These are phyloP conservation scores for Boletus vinaceobasis DNA, from an alignment of 768 basidiomycete genomes.

Conservation along the genomic window DNA sequence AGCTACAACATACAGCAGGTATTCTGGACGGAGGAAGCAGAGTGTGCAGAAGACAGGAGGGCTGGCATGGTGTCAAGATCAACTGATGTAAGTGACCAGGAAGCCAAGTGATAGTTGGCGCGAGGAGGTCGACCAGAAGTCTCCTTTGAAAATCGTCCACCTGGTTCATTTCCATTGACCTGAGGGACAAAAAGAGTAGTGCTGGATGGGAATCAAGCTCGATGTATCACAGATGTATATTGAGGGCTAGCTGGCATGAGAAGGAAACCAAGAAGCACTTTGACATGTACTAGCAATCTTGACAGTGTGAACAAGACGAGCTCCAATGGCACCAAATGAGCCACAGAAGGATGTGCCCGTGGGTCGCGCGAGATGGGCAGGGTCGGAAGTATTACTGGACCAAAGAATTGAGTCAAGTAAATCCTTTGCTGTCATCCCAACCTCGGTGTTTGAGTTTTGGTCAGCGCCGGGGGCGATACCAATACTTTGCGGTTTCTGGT, in stretches of 20 bases:
- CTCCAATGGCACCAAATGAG: slow-evolving; percentile 23
- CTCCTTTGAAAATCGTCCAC: background rate
- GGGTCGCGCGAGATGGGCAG: slow-evolving; percentile 6
- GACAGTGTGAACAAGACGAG: slow-evolving; percentile 21
- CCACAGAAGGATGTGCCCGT: slow-evolving; percentile 24
- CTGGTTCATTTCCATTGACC: background rate
- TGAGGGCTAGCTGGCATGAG: slow-evolving; percentile 13
- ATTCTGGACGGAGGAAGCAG: background rate
- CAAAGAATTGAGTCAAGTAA: slow-evolving; percentile 28
- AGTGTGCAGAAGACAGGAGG: background rate
- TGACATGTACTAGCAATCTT: slow-evolving; percentile 16
- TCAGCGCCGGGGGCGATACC: slow-evolving; percentile 30
- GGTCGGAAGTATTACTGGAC: slow-evolving; percentile 3
- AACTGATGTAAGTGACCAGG: background rate
- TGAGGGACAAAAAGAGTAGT: background rate
- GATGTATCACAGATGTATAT: background rate
- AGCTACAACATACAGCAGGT: background rate
- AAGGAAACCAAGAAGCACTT: slow-evolving; percentile 19
- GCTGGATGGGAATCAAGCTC: background rate
- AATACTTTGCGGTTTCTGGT: slow-evolving; percentile 23
- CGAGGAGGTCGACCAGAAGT: background rate
- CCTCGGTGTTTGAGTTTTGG: background rate
- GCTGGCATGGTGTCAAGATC: background rate
- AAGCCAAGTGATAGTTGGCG: background rate
- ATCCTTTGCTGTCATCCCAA: slow-evolving; percentile 23